Base-by-base conservation (phyloP, 2,329 filamentous ascomycete genomes). In the Hymenoscyphus infarciens region DNA sequence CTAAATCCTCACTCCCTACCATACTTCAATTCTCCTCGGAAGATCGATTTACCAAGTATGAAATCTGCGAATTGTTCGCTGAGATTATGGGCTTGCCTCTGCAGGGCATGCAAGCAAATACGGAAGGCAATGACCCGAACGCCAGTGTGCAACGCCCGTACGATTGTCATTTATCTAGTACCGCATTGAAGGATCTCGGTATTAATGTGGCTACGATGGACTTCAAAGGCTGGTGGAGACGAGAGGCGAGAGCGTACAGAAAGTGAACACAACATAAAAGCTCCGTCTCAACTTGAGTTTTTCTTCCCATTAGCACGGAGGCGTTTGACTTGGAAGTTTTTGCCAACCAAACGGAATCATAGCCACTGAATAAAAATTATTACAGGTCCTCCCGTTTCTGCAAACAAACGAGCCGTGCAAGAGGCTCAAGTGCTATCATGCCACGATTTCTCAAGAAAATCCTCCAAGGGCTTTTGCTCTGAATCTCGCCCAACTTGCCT, bases 11-110 rank as follows among this genome's bases (percentile, higher is more conserved):
- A 16, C 77, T 96, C 45, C 92, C 92, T 0, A 78, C 73, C 31
- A 83, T 92, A 53, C 80, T 97, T 19, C 92, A 97, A 61, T 96
- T 96, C 77, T 91, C 89, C 2, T 92, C 91, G 55, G 91, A 97
- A 76, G 90, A 96, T 69, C 84, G 82, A 67, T 90, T 88, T 80
- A 97, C 92, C 56, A 97, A 97, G 78, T 96, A 93, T 75, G 87
- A 94, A 75, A 96, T 97, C 61, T 93, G 90, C 74, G 79, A 91
- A 76, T 78, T 83, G 10, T 87, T 97, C 72, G 89, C 86, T 3
- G 86, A 92, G 63, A 91, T 96, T 63, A 87, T 96, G 82, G 91
- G 88, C 0, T 74, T 96, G 61, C 82, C 89, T 11, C 80, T 88
- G 22, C 83, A 86, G 56, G 83, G 83, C 7, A 87, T 97, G 75